phyloP scores from a whole-genome alignment of 306 rosid genomes.

The Gastrolobium bilobum region DNA sequence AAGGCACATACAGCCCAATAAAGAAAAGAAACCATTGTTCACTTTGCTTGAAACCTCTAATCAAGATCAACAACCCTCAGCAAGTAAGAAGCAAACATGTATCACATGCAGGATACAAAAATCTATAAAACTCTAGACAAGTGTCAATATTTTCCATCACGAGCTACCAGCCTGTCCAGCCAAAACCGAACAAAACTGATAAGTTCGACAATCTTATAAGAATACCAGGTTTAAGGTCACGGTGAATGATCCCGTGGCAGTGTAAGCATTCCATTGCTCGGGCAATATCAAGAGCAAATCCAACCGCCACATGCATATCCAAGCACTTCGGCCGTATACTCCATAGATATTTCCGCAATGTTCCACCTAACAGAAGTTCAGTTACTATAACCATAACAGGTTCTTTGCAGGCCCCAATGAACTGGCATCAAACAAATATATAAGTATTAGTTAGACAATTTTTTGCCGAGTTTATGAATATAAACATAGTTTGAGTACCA shows the following conservation, averaged over 20 bases:
- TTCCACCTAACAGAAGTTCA: constrained; percentile 79
- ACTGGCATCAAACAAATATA: constrained; percentile 56
- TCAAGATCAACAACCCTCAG: constrained; percentile 25
- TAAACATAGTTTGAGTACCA: not conserved
- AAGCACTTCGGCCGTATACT: constrained; percentile 52
- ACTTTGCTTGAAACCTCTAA: not conserved
- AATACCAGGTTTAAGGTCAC: constrained; percentile 87
- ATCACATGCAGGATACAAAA: constrained; percentile 9
- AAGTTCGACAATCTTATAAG: constrained; percentile 1
- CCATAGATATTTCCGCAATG: constrained; percentile 75
- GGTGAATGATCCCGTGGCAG: constrained; percentile 85
- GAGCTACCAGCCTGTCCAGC: not conserved
- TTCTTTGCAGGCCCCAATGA: constrained; percentile 87
- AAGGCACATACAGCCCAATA: not conserved
- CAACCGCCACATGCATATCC: constrained; percentile 45
- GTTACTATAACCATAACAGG: constrained; percentile 89
- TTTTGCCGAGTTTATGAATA: not conserved
- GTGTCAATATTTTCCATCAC: constrained; percentile 1
- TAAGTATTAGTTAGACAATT: constrained; percentile 37
- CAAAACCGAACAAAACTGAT: constrained; percentile 17
- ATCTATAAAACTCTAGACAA: not conserved
- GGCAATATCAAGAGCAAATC: constrained; percentile 52
- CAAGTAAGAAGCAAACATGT: constrained; percentile 30
- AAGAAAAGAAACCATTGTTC: not conserved
- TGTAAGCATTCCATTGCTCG: constrained; percentile 60